phyloP scores from a whole-genome alignment of 2,329 filamentous ascomycete species.

The Penicillium sp. region DNA sequence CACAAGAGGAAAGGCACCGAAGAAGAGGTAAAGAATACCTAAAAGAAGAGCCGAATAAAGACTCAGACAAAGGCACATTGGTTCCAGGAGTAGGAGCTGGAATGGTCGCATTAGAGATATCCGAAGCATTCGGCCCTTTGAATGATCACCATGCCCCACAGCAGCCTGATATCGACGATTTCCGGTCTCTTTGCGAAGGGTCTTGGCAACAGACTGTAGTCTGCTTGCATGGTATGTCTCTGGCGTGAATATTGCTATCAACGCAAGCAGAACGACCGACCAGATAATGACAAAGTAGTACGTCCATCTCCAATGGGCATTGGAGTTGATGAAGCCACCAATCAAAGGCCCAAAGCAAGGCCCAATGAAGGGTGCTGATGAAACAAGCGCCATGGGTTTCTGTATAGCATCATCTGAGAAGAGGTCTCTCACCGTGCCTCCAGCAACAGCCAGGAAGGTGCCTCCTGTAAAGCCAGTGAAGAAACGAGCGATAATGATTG shows the following conservation, averaged over 20 bases:
- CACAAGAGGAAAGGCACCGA: constrained; percentile 78
- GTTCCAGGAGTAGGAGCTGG: constrained; percentile 75
- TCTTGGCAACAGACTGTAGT: constrained; percentile 58
- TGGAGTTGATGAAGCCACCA: constrained; percentile 16
- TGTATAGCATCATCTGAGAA: constrained; percentile 14
- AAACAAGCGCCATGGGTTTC: constrained; percentile 14
- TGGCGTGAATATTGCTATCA: constrained; percentile 71
- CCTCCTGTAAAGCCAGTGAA: constrained; percentile 4
- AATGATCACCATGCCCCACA: background rate
- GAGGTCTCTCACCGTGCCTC: constrained; percentile 17
- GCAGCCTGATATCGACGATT: constrained; percentile 68
- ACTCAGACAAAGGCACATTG: constrained; percentile 78
- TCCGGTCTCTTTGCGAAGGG: constrained; percentile 68
- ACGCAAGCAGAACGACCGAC: constrained; percentile 60
- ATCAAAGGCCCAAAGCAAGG: constrained; percentile 13
- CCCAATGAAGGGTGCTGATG: constrained; percentile 14
- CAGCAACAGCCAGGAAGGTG: constrained; percentile 8
- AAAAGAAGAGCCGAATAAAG: constrained; percentile 63
- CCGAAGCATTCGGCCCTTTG: constrained; percentile 35
- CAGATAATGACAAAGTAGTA: constrained; percentile 83
- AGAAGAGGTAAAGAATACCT: constrained; percentile 74
- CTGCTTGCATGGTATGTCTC: constrained; percentile 71
- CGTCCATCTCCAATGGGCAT: constrained; percentile 63
- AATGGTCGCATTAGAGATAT: constrained; percentile 64
- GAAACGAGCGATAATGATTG: background rate